Evolutionary conservation across 192 early-diverging fungal species (phyloP), one percentile per base, ranked within the genome.

Genomic region (Gigaspora rosea): DNA sequence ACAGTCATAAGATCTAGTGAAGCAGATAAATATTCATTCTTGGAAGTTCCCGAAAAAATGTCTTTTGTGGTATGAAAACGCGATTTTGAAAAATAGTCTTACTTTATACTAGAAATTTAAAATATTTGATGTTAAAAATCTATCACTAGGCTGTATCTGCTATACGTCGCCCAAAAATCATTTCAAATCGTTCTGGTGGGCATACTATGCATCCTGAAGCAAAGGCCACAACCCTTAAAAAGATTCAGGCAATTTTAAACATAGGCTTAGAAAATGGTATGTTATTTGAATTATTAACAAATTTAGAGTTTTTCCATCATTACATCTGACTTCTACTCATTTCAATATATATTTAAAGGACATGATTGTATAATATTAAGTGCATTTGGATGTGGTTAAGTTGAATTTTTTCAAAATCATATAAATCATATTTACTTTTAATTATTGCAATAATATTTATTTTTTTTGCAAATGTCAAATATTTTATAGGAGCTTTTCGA

Each of bases 281-380:
- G 47, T 32, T 11, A 33, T 27, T 15, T 22, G 33, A 59, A 18
- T 36, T 62, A 2, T 69, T 76, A 47, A 18, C 18, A 56, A 52
- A 13, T 52, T 52, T 52, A 52, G 27, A 27, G 1, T 27, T 6
- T 52, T 13, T 52, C 15, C 9, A 52, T 52, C 15, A 52, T 52
- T 52, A 52, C 6, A 13, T 13, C 15, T n/a, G n/a, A n/a, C n/a
- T n/a, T n/a, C n/a, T n/a, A n/a, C n/a, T n/a, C n/a, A n/a, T n/a
- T n/a, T n/a, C n/a, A n/a, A n/a, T n/a, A n/a, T n/a, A n/a, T 27
- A 27, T 27, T 27, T 36, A 47, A 66, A 85, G 83, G 81, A 12
- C 84, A 85, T 33, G 81, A 85, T 35, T 79, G 82, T 1, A 85
- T 85, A 54, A 82, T 85, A 7, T 50, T 85, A 10, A 82, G 81